phyloP scores from a whole-genome alignment of 768 basidiomycete genomes.

The Epithele typhae region DNA sequence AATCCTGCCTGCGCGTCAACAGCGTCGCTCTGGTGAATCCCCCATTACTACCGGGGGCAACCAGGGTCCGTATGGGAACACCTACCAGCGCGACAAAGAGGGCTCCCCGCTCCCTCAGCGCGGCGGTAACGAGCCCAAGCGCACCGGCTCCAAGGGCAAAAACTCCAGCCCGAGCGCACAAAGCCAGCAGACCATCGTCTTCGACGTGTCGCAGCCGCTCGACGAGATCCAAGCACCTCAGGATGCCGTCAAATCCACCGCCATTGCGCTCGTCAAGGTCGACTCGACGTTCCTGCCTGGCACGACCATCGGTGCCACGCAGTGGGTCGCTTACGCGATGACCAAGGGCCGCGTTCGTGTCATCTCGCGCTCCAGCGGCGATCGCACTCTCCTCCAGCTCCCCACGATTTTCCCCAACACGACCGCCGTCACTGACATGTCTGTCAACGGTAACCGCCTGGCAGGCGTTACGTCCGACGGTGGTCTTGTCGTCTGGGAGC shows the following conservation, averaged over 20 bases:
- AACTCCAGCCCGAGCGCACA: constrained; percentile 63
- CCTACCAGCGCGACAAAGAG: constrained; percentile 58
- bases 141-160: constrained; percentile 37
- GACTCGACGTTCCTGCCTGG: constrained; percentile 82
- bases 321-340: constrained; percentile 94
- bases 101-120: constrained; percentile 63
- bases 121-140: constrained; percentile 32
- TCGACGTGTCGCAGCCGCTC: constrained; percentile 70
- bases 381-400: constrained; percentile 80
- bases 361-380: constrained; percentile 84
- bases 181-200: constrained; percentile 66
- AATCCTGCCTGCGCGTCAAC: constrained; percentile 38
- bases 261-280: constrained; percentile 84
- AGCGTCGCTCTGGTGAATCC: constrained; percentile 47
- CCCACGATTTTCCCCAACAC: constrained; percentile 52
- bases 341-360: constrained; percentile 85
- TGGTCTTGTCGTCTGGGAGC: constrained; percentile 85
- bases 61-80: constrained; percentile 31
- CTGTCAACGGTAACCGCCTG: constrained; percentile 75
- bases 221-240: constrained; percentile 72
- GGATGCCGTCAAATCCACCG: constrained; percentile 82
- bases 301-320: constrained; percentile 84
- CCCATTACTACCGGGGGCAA: constrained; percentile 34
- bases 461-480: constrained; percentile 87
- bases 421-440: constrained; percentile 80